Base-by-base conservation (phyloP, 2,329 filamentous ascomycete species). In the Penicillium oxalicum region DNA sequence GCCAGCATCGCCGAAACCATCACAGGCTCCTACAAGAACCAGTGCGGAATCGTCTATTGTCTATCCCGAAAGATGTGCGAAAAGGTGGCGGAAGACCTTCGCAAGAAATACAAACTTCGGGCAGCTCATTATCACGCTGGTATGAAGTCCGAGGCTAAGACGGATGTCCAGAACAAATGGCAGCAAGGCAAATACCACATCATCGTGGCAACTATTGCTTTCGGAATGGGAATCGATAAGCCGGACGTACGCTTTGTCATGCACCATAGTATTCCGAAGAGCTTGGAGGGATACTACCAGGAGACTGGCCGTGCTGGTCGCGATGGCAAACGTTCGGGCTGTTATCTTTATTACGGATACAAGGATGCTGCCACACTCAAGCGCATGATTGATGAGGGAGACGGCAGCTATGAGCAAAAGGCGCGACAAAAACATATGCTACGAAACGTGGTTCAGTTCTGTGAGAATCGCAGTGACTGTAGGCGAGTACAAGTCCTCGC, bases 161-260 rank as follows among this genome's bases (percentile, higher is more conserved):
- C 77, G 1, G 66, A 77, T 5, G 79, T 93, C 4, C 91, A 97
- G 67, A 79, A 79, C 51, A 70, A 82, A 28, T 98, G 93, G 93
- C 93, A 98, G 67, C 74, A 72, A 38, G 89, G 90, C 5, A 72
- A 76, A 44, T 80, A 85, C 61, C 87, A 95, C 58, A 87, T 98
- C 32, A 94, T 98, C 38, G 93, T 98, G 43, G 94, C 93, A 18
- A 98, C 93, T 0, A 97, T 98, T 67, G 93, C 93, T 25, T 98
- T 98, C 65, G 93, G 93, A 5, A 98, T 98, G 93, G 93, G 93
- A n/a, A 98, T 98, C 56, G 93, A 98, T 74, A 98, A 98, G 68
- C 82, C 91, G 0, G 87, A 98, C 65, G 93, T 98, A 41, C 87
- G 93, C 27, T 98, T 95, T 65, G 93, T 98, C 32, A 88, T 98